A percentile compares a stretch with the other conserved stretches of the same genome.
Conservation (phyloP, 805 yeast genomes). For the Myxozyma geophila region DNA sequence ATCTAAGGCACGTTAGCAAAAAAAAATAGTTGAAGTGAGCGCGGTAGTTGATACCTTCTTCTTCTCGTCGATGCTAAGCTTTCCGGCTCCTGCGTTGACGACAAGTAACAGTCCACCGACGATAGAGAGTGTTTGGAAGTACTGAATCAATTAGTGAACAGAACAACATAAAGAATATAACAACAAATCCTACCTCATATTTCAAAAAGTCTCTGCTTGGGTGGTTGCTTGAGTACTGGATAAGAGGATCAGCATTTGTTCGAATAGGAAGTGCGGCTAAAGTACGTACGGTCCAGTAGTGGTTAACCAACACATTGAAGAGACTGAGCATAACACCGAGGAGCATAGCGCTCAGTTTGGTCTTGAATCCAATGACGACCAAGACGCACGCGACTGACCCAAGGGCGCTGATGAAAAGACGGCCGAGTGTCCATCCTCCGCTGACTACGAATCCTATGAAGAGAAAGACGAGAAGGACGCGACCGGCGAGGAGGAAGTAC, state of each 20-base stretch:
- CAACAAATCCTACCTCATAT: conserved; percentile 58
- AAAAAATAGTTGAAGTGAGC: background rate
- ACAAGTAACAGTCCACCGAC: conserved; percentile 91
- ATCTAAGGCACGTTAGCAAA: no score
- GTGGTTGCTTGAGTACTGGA: conserved; percentile 59
- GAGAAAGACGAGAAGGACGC: conserved; percentile 80
- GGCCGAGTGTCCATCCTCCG: conserved; percentile 69
- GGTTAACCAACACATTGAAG: conserved; percentile 79
- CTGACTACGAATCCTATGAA: conserved; percentile 84
- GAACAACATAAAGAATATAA: background rate
- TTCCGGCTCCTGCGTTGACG: conserved; percentile 96
- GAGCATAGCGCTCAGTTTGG: conserved; percentile 78
- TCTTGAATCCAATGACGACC: conserved; percentile 89
- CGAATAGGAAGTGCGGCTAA: no score
- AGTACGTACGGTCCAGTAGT: conserved; percentile 69
- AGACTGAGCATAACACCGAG: conserved; percentile 69
- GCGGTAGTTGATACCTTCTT: conserved; percentile 62
- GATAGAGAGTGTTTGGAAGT: conserved; percentile 90
- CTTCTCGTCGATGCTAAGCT: conserved; percentile 90
- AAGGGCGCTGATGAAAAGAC: conserved; percentile 65
- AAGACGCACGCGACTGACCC: conserved; percentile 74
- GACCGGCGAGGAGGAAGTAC: conserved; percentile 83
- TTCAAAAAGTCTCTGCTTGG: conserved; percentile 85
- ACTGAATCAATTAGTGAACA: conserved; percentile 41
- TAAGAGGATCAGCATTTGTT: background rate